Conservation (phyloP, 805 yeast genomes). For the Nematodospora valgi region DNA sequence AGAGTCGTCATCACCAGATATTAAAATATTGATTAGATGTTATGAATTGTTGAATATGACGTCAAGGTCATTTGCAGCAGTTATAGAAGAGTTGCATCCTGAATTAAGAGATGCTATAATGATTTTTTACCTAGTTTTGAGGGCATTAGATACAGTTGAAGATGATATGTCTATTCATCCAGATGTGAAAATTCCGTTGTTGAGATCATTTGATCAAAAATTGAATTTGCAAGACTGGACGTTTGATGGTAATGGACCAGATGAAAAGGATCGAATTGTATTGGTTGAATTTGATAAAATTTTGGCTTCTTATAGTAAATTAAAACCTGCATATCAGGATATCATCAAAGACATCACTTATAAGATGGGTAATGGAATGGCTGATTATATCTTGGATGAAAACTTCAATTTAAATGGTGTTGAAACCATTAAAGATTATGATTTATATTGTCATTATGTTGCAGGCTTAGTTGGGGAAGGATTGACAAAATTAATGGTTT, state of each 20-base stretch:
- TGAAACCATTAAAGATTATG: constrained; percentile 73
- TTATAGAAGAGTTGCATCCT: constrained; percentile 86
- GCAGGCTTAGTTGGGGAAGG: constrained; percentile 99
- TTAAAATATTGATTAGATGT: constrained; percentile 49
- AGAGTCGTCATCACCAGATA: constrained; percentile 7
- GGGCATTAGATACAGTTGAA: constrained; percentile 94
- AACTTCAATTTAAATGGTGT: constrained; percentile 79
- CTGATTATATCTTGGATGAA: constrained; percentile 78
- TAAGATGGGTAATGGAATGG: constrained; percentile 98
- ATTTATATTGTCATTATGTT: constrained; percentile 91
- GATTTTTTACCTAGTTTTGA: constrained; percentile 79
- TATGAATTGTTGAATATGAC: constrained; percentile 64
- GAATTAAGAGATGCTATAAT: constrained; percentile 77
- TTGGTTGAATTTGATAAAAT: constrained; percentile 74
- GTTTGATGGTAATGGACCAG: constrained; percentile 67
- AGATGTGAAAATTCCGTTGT: constrained; percentile 65
- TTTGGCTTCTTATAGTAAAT: constrained; percentile 64
- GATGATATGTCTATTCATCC: constrained; percentile 90
- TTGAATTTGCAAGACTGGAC: constrained; percentile 73
- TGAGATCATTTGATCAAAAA: constrained; percentile 64
- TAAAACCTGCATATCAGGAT: constrained; percentile 73
- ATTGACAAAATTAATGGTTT: constrained; percentile 73
- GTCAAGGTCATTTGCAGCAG: constrained; percentile 93
- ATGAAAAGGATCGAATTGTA: constrained; percentile 79
- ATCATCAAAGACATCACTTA: constrained; percentile 73